Evolutionary conservation across 2,329 filamentous ascomycete species (phyloP).

Genomic region (Pyrenochaeta sp.): DNA sequence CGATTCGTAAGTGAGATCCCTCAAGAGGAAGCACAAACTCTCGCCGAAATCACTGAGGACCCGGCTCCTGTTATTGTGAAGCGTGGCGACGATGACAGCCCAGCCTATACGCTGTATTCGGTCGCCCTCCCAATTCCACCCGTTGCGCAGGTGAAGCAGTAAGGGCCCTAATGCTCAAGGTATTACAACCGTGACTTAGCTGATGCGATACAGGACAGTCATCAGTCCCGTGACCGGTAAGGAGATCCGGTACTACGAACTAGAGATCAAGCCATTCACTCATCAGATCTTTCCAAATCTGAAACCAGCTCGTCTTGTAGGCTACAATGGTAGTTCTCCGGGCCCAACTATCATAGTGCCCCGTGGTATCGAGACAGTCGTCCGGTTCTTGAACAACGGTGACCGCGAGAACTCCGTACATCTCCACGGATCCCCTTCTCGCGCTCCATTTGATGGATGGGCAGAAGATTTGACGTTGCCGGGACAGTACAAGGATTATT

Average conservation of each 20-base stretch:
- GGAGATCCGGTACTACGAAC: slow-evolving; percentile 56
- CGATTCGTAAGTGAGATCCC: slow-evolving; percentile 11
- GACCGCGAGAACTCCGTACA: slow-evolving; percentile 59
- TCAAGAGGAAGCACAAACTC: slow-evolving; percentile 4
- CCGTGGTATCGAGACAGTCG: slow-evolving; percentile 59
- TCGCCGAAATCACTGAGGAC: slow-evolving; percentile 9
- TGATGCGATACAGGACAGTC: slow-evolving; percentile 10
- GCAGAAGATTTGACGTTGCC: slow-evolving; percentile 60
- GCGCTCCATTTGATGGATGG: slow-evolving; percentile 63
- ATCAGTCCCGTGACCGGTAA: slow-evolving; percentile 42
- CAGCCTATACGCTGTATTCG: slow-evolving; percentile 28
- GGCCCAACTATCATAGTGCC: slow-evolving; percentile 62
- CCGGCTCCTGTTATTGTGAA: background rate
- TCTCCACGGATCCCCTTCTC: slow-evolving; percentile 61
- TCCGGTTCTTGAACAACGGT: slow-evolving; percentile 63
- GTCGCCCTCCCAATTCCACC: slow-evolving; percentile 54
- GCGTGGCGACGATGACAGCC: slow-evolving; percentile 36
- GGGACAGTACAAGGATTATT: slow-evolving; percentile 67
- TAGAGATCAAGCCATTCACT: slow-evolving; percentile 53
- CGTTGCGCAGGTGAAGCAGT: slow-evolving; percentile 53
- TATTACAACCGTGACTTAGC: background rate
- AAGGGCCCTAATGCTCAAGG: slow-evolving; percentile 21
- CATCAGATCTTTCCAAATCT: slow-evolving; percentile 55
- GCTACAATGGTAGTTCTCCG: slow-evolving; percentile 64
- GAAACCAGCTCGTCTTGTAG: slow-evolving; percentile 52